Evolutionary conservation across 2,329 filamentous ascomycete genomes (phyloP).

Genomic region (Chaetomium olivaceum): DNA sequence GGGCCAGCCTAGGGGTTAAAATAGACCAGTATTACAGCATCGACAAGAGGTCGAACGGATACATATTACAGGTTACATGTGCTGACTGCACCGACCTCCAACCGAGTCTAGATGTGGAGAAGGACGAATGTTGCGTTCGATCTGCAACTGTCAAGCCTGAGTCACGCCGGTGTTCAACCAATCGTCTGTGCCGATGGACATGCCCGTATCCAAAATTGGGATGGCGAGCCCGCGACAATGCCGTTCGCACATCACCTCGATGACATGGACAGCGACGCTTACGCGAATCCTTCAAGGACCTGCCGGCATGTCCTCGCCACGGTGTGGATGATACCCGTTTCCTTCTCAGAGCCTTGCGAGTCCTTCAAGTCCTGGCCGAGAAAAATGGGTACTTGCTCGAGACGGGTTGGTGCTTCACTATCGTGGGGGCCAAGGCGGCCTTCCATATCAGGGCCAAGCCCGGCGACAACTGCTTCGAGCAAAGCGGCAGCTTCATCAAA

Average conservation of each 20-base stretch:
- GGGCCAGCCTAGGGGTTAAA: neutral
- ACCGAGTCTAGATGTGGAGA: neutral
- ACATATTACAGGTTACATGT: neutral
- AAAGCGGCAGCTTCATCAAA: constrained; percentile 28
- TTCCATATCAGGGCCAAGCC: constrained; percentile 11
- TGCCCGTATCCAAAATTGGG: neutral
- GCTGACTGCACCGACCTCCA: neutral
- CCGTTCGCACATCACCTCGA: neutral
- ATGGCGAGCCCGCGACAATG: neutral
- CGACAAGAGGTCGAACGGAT: neutral
- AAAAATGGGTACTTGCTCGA: neutral
- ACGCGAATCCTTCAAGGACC: neutral
- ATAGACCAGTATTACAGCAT: neutral
- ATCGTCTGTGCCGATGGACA: neutral
- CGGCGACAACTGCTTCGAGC: constrained; percentile 19
- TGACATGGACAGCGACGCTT: neutral
- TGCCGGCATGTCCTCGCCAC: neutral
- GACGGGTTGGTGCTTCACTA: neutral
- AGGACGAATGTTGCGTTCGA: neutral
- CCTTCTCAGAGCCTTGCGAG: no score
- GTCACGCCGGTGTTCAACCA: neutral
- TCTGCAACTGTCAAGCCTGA: neutral
- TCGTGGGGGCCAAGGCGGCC: constrained; percentile 1
- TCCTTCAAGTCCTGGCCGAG: neutral
- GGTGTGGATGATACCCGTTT: neutral